Conservation (phyloP, 208 protist species). For the Leishmania tarentolae region DNA sequence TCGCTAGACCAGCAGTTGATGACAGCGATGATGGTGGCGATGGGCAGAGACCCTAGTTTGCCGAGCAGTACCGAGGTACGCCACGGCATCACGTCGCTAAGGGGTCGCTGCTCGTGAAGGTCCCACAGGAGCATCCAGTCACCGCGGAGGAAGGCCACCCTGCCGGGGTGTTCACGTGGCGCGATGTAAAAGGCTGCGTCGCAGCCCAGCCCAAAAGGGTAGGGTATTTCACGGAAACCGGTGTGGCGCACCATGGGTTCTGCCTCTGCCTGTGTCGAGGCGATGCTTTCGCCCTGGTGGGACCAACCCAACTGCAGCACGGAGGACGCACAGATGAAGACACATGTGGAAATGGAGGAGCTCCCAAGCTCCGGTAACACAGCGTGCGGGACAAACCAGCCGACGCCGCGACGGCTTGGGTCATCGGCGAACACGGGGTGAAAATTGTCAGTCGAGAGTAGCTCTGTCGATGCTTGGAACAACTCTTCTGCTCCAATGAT, state of each 20-base stretch:
- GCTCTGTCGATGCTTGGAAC: background rate
- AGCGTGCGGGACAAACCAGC: conserved; percentile 9
- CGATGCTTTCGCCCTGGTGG: conserved; percentile 19
- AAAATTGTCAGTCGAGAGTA: conserved; percentile 9
- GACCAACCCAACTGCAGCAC: background rate
- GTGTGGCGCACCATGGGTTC: conserved; percentile 30
- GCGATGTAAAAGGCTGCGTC: conserved; percentile 71
- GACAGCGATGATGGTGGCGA: conserved; percentile 17
- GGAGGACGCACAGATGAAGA: conserved; percentile 13
- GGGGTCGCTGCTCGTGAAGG: conserved; percentile 19
- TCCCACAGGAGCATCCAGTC: conserved; percentile 66
- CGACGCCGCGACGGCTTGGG: background rate
- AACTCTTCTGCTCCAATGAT: conserved; percentile 4
- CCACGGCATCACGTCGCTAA: conserved; percentile 19
- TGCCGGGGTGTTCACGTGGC: conserved; percentile 14
- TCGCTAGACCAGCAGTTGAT: conserved; percentile 26
- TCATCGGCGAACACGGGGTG: conserved; percentile 13
- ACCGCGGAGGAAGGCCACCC: conserved; percentile 53
- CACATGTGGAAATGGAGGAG: background rate
- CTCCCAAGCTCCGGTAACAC: conserved; percentile 3
- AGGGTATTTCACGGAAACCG: conserved; percentile 54
- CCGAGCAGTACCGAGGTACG: conserved; percentile 8
- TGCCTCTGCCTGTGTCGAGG: conserved; percentile 14
- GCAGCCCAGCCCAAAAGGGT: conserved; percentile 59
- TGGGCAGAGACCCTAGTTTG: conserved; percentile 43